These are phyloP conservation scores for Colletotrichum tabaci DNA, from an alignment of 2,329 filamentous ascomycete genomes.

Conservation along the genomic window DNA sequence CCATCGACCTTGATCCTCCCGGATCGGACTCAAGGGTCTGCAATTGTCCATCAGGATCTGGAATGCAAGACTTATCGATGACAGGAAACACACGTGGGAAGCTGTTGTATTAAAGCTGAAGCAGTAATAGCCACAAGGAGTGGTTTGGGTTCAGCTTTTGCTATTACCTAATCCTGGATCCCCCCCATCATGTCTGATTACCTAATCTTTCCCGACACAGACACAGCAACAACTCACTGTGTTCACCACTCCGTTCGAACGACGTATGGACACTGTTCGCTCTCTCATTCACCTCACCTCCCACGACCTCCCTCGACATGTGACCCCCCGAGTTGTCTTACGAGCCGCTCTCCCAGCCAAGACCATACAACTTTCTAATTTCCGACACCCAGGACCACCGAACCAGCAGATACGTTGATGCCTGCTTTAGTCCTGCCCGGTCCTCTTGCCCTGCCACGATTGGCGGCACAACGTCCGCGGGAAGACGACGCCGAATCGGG, in stretches of 20 bases:
- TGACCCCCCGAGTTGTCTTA: neutral
- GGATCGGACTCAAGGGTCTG: neutral
- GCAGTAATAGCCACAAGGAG: neutral
- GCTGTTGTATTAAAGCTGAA: neutral
- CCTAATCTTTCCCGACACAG: too few relatives aligned
- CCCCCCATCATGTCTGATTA: too few relatives aligned
- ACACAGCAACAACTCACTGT: neutral
- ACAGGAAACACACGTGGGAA: too few relatives aligned
- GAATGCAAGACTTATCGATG: neutral
- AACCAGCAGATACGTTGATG: neutral
- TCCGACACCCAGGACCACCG: neutral
- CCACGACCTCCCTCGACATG: neutral
- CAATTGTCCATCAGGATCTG: neutral
- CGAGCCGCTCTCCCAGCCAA: neutral
- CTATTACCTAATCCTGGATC: neutral
- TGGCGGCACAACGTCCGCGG: constrained; percentile 30
- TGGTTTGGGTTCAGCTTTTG: too few relatives aligned
- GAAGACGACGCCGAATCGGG: constrained; percentile 37
- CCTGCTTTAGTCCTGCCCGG: neutral
- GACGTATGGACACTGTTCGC: neutral
- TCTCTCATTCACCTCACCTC: neutral
- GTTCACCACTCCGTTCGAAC: neutral
- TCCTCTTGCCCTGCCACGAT: neutral
- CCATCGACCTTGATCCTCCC: too few relatives aligned
- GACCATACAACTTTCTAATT: constrained; percentile 5